Percentiles rank a stretch among this genome's conserved stretches.
phyloP scores from a whole-genome alignment of 2,329 filamentous ascomycete genomes.

The Calonectria hawksworthii region DNA sequence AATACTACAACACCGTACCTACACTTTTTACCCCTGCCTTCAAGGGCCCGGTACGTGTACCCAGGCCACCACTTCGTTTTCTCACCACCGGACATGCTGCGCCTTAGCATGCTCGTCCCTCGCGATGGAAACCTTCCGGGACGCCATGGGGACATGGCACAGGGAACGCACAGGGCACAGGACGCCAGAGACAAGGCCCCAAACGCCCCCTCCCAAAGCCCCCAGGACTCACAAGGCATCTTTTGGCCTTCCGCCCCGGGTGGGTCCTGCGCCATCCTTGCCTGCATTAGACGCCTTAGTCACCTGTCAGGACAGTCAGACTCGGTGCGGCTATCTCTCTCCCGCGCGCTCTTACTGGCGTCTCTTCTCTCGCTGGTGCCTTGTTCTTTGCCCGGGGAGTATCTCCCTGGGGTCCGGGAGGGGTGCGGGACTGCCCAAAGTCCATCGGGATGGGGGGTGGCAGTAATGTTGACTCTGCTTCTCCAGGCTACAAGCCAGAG shows the following conservation, averaged over 20 bases:
- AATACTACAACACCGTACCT: slow-evolving; percentile 14
- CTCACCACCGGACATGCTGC: slow-evolving; percentile 43
- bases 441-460: slow-evolving; percentile 37
- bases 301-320: slow-evolving; percentile 52
- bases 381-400: slow-evolving; percentile 41
- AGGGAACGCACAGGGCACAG: slow-evolving; percentile 36
- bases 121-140: slow-evolving; percentile 37
- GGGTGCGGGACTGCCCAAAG: slow-evolving; percentile 27
- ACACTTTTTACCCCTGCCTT: slow-evolving; percentile 31
- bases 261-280: slow-evolving; percentile 45
- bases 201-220: slow-evolving; percentile 35
- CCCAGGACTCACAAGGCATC: slow-evolving; percentile 49
- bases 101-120: slow-evolving; percentile 43
- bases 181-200: slow-evolving; percentile 35
- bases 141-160: slow-evolving; percentile 33
- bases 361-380: slow-evolving; percentile 49
- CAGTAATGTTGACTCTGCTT: slow-evolving; percentile 34
- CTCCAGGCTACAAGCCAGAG: slow-evolving; percentile 50
- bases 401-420: slow-evolving; percentile 23
- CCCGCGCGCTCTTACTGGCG: slow-evolving; percentile 45
- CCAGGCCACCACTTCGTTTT: slow-evolving; percentile 33
- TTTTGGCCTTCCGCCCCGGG: slow-evolving; percentile 38
- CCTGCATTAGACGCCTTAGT: slow-evolving; percentile 49
- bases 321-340: slow-evolving; percentile 45
- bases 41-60: slow-evolving; percentile 30